These are phyloP conservation scores for Magnolia changhungtana DNA, from an alignment of 164 flowering plant species.

Conservation along the genomic window DNA sequence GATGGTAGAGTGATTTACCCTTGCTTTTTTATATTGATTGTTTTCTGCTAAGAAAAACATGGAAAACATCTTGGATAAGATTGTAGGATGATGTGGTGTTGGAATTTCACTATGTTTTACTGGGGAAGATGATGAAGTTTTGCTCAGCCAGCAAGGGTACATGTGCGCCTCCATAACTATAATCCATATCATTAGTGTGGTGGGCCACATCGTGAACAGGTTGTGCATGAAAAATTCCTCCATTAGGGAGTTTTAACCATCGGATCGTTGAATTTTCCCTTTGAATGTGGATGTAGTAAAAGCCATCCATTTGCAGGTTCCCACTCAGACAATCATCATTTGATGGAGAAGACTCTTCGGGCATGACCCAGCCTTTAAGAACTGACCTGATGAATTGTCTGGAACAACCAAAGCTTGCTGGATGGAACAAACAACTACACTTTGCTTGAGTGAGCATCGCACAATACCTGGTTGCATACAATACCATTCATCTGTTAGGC, in stretches of 20 bases:
- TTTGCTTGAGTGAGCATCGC: background rate
- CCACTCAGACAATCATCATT: background rate
- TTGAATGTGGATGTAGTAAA: background rate
- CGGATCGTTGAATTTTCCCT: background rate
- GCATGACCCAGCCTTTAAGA: background rate
- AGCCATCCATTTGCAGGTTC: background rate
- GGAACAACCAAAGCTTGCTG: background rate
- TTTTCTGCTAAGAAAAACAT: too few species aligned
- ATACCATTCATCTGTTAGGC: background rate
- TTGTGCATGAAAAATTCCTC: too few species aligned
- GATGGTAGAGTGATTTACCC: too few species aligned
- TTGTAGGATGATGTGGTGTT: too few species aligned
- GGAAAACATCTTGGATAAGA: too few species aligned
- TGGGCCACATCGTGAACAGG: too few species aligned
- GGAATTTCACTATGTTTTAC: too few species aligned
- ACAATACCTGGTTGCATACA: too few species aligned
- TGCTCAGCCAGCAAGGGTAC: background rate
- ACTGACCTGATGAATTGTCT: background rate
- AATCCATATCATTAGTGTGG: background rate
- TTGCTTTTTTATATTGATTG: too few species aligned
- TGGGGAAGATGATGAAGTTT: background rate
- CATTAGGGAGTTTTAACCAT: background rate
- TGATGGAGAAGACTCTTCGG: background rate
- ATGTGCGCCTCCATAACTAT: background rate
- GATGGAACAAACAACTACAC: background rate